Evolutionary conservation across 2,329 filamentous ascomycete genomes (phyloP).

Genomic region (Fusarium irregulare): DNA sequence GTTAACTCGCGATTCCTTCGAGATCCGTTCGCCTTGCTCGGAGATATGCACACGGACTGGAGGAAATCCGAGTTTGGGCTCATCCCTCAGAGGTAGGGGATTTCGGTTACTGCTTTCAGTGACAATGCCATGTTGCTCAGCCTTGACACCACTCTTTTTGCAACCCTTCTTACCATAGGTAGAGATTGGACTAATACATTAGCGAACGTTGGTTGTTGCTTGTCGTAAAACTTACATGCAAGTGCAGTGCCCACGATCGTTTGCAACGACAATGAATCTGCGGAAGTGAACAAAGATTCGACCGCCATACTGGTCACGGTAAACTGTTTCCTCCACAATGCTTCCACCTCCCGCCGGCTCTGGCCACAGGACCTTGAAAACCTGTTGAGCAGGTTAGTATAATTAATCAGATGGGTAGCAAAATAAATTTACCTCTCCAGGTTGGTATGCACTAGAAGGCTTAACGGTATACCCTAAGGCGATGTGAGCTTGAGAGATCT

Average conservation of each 20-base stretch:
- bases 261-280: conserved; percentile 66
- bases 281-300: conserved; percentile 63
- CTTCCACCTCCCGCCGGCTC: conserved; percentile 59
- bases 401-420: background rate
- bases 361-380: conserved; percentile 67
- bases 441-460: conserved; percentile 52
- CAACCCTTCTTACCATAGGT: conserved; percentile 66
- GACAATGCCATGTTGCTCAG: conserved; percentile 65
- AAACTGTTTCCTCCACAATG: conserved; percentile 50
- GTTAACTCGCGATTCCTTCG: conserved; percentile 65
- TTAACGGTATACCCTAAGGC: conserved; percentile 56
- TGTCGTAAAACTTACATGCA: conserved; percentile 61
- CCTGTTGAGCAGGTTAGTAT: conserved; percentile 48
- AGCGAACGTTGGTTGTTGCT: conserved; percentile 7
- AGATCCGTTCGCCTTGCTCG: conserved; percentile 58
- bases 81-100: conserved; percentile 52
- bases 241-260: conserved; percentile 63
- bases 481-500: conserved; percentile 16
- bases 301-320: conserved; percentile 51
- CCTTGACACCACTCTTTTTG: conserved; percentile 64
- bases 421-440: conserved; percentile 52
- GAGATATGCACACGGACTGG: conserved; percentile 60
- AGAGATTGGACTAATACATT: conserved; percentile 60
- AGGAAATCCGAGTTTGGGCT: conserved; percentile 61
- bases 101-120: conserved; percentile 51